Conservation (phyloP, 139 green algal genomes). For the Pedinophyceae sp. region DNA sequence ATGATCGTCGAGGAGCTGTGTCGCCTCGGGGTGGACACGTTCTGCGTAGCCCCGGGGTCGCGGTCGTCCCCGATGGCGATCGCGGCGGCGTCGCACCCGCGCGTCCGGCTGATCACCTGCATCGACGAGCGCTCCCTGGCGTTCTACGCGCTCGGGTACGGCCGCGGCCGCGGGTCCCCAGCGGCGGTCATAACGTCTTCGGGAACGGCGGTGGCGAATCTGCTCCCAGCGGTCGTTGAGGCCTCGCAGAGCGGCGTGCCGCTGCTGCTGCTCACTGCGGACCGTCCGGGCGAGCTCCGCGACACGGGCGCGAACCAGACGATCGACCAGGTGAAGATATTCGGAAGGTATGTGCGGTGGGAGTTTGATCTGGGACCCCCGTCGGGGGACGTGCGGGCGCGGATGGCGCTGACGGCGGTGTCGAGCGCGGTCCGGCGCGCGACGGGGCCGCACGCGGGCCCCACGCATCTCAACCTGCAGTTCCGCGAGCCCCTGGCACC, state of each 20-base stretch:
- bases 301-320: constrained; percentile 90
- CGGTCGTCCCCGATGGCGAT: constrained; percentile 77
- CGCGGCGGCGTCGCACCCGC: constrained; percentile 63
- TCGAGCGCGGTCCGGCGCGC: constrained; percentile 35
- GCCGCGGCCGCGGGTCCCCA: constrained; percentile 15
- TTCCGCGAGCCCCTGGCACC: constrained; percentile 88
- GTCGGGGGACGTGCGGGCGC: constrained; percentile 21
- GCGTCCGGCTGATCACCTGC: constrained; percentile 52
- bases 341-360: constrained; percentile 71
- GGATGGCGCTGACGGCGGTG: constrained; percentile 44
- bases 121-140: constrained; percentile 94
- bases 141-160: constrained; percentile 85
- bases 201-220: constrained; percentile 92
- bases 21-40: constrained; percentile 56
- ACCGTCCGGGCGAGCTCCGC: constrained; percentile 76
- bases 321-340: constrained; percentile 90
- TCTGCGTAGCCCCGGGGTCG: constrained; percentile 85
- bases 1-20: constrained; percentile 80
- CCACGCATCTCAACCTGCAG: constrained; percentile 89
- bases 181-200: constrained; percentile 58
- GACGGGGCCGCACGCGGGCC: constrained; percentile 29
- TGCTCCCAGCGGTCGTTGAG: constrained; percentile 90
- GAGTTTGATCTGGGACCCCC: constrained; percentile 58
- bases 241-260: constrained; percentile 55
- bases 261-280: constrained; percentile 83